These are phyloP conservation scores for Saccharomycopsis selenospora DNA, from an alignment of 805 yeast species.

Conservation along the genomic window DNA sequence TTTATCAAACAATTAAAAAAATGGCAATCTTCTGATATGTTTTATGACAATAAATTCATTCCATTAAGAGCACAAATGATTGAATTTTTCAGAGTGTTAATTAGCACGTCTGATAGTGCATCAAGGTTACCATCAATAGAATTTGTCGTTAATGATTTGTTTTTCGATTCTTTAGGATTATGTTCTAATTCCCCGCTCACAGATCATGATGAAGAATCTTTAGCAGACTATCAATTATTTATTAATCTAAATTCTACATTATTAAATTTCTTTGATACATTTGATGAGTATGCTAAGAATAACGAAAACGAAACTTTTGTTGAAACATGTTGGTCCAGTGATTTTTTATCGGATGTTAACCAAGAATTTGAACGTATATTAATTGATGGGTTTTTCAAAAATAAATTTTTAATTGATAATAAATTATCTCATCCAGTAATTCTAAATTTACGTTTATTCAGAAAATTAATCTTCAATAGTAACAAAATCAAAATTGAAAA, in stretches of 20 bases:
- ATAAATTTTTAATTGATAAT: neutral
- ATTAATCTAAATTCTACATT: no score
- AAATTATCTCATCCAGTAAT: slow-evolving; percentile 5
- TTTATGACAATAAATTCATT: slow-evolving; percentile 50
- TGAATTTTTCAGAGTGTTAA: slow-evolving; percentile 5
- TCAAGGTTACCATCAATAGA: neutral
- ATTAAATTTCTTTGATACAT: no score
- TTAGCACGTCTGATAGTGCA: neutral
- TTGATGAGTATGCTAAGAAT: no score
- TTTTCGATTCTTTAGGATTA: slow-evolving; percentile 6
- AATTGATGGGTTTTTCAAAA: slow-evolving; percentile 7
- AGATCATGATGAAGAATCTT: slow-evolving; percentile 4
- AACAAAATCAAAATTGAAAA: neutral
- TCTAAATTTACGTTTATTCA: slow-evolving; percentile 6
- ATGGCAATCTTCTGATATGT: slow-evolving; percentile 58
- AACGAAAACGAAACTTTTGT: no score
- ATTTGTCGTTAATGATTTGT: slow-evolving; percentile 10
- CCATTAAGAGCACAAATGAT: slow-evolving; percentile 37
- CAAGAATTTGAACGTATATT: slow-evolving; percentile 22
- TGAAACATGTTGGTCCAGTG: slow-evolving; percentile 7
- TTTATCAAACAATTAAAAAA: slow-evolving; percentile 42
- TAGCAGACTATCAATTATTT: no score
- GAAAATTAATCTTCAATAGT: neutral
- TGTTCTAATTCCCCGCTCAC: slow-evolving; percentile 5
- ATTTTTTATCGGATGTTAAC: slow-evolving; percentile 13